Conservation (phyloP, 176 grass and related monocot genomes). For the Miscanthus lutarioriparius region DNA sequence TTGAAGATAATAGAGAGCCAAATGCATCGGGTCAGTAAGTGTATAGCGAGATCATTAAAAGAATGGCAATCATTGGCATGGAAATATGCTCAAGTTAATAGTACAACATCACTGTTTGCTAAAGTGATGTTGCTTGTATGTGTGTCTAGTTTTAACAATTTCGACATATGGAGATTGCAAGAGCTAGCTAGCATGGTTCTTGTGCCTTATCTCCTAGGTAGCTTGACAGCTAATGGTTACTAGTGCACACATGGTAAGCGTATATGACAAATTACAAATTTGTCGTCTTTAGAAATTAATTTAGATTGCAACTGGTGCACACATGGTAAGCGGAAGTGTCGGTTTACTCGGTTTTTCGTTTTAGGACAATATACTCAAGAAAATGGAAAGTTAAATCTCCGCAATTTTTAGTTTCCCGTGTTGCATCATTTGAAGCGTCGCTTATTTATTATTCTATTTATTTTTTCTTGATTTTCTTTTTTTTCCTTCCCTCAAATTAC, state of each 20-base stretch:
- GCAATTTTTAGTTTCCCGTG: neutral
- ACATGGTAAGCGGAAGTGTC: neutral
- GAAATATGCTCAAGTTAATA: no score
- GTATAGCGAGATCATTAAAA: no score
- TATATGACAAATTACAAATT: neutral
- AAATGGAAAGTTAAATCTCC: neutral
- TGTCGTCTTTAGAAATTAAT: slow-evolving; percentile 12
- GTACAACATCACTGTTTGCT: no score
- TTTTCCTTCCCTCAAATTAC: neutral
- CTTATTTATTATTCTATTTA: slow-evolving; percentile 7
- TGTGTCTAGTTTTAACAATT: no score
- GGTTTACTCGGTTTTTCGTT: neutral
- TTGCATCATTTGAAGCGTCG: neutral
- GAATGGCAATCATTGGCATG: no score
- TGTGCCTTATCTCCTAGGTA: no score
- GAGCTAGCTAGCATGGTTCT: no score
- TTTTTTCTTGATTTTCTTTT: neutral
- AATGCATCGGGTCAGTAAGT: no score
- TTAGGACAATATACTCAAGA: neutral
- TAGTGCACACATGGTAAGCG: neutral
- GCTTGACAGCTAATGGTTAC: no score
- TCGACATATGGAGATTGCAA: no score
- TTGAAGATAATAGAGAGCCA: no score
- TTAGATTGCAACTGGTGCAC: neutral
- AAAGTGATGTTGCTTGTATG: no score